Conservation (phyloP, 306 rosid species). For the Corylus americana region DNA sequence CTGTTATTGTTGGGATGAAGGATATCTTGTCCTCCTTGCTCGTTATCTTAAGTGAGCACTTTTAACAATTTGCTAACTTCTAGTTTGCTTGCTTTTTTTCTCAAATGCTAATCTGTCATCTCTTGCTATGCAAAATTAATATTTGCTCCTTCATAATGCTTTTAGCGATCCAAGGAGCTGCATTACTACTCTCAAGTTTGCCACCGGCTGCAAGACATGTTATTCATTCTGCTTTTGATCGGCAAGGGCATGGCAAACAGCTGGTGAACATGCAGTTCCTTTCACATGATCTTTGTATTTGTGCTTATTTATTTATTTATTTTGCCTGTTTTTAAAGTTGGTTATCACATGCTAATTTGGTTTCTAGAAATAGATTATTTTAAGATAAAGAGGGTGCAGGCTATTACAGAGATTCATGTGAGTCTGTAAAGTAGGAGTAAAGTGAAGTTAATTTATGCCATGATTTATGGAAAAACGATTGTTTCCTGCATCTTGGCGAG, state of each 20-base stretch:
- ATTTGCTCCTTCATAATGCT: conserved; percentile 23
- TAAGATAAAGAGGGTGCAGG: background rate
- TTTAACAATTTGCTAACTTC: background rate
- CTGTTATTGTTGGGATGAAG: background rate
- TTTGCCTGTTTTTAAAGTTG: conserved; percentile 4
- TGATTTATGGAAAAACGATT: background rate
- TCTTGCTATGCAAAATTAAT: conserved; percentile 8
- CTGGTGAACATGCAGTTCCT: conserved; percentile 55
- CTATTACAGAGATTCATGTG: background rate
- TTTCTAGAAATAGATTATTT: background rate
- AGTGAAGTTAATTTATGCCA: background rate
- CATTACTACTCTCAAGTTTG: conserved; percentile 55
- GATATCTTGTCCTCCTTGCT: background rate
- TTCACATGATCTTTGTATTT: conserved; percentile 4
- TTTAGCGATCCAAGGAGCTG: conserved; percentile 71
- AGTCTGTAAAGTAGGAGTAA: background rate
- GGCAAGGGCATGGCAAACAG: conserved; percentile 80
- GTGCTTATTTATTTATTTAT: background rate
- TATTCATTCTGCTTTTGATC: conserved; percentile 67
- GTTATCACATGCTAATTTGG: background rate
- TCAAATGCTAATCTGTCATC: background rate
- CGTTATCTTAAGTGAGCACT: background rate
- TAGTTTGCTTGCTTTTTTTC: background rate
- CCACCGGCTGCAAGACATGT: conserved; percentile 75
- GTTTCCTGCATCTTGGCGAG: background rate